A percentile compares a stretch with the other conserved stretches of the same genome.
phyloP scores from a whole-genome alignment of 495 filamentous ascomycete species.

The Rostrohypoxylon terebratum region DNA sequence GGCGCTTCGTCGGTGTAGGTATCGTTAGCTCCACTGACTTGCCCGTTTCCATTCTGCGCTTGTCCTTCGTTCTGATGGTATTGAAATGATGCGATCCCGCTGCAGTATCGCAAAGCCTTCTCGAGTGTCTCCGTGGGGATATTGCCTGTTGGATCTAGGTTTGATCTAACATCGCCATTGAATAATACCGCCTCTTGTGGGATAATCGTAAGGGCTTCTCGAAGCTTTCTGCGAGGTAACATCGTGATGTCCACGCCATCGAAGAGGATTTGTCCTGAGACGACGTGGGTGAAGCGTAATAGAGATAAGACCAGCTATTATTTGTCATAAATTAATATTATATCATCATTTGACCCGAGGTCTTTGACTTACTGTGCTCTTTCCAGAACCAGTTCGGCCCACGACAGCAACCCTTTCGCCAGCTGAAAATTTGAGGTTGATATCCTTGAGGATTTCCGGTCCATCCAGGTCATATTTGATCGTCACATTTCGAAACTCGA shows the following conservation, averaged over 20 bases:
- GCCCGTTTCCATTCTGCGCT: slow-evolving; percentile 40
- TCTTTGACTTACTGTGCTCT: slow-evolving; percentile 60
- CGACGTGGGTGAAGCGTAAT: slow-evolving; percentile 66
- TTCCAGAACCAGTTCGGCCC: slow-evolving; percentile 70
- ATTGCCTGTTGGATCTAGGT: slow-evolving; percentile 63
- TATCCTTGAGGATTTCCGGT: slow-evolving; percentile 62
- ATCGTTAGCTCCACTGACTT: slow-evolving; percentile 42
- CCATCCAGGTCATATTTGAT: slow-evolving; percentile 62
- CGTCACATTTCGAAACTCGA: slow-evolving; percentile 63
- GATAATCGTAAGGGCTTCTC: slow-evolving; percentile 65
- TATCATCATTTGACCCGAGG: background rate
- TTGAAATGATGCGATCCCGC: slow-evolving; percentile 59
- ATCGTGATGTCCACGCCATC: slow-evolving; percentile 64
- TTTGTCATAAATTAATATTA: slow-evolving; percentile 31
- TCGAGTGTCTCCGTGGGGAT: slow-evolving; percentile 55
- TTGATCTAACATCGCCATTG: slow-evolving; percentile 61
- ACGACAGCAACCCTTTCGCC: slow-evolving; percentile 68
- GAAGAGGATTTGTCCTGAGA: slow-evolving; percentile 61
- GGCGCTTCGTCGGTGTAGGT: slow-evolving; percentile 36
- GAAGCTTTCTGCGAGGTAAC: slow-evolving; percentile 62
- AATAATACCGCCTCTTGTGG: slow-evolving; percentile 70
- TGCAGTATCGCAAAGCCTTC: slow-evolving; percentile 58
- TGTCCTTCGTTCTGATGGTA: slow-evolving; percentile 48
- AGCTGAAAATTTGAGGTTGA: slow-evolving; percentile 63
- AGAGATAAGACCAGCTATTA: slow-evolving; percentile 62